These are phyloP conservation scores for Hyaloraphidium curvatum DNA, from an alignment of 192 early-diverging fungal species.

Conservation along the genomic window DNA sequence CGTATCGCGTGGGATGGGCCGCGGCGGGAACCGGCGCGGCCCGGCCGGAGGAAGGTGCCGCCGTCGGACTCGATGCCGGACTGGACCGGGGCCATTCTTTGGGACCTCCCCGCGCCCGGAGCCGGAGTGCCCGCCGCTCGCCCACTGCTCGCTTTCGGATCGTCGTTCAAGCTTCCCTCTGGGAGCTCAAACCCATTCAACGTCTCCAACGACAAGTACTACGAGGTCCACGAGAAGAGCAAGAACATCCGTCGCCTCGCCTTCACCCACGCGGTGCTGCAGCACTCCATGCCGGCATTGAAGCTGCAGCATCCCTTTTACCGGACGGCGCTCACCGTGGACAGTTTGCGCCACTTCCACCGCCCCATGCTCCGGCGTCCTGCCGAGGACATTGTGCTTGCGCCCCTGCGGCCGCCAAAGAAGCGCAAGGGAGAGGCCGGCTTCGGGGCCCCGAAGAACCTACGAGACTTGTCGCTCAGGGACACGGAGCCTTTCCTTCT, in stretches of 20 bases:
- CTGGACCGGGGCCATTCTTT: too few relatives aligned
- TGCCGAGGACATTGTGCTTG: constrained; percentile 27
- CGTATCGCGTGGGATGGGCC: too few relatives aligned
- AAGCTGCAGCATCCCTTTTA: constrained; percentile 61
- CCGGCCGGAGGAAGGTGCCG: too few relatives aligned
- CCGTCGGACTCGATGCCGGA: too few relatives aligned
- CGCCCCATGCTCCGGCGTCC: constrained; percentile 55
- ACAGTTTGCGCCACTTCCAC: constrained; percentile 73
- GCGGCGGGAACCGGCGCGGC: too few relatives aligned
- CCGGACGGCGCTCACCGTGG: constrained; percentile 57
- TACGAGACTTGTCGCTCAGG: constrained; percentile 72
- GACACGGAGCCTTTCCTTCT: constrained; percentile 65
- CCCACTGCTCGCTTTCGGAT: too few relatives aligned
- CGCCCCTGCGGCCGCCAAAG: too few relatives aligned
- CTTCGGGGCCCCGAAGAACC: constrained; percentile 48
- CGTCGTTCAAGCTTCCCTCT: too few relatives aligned
- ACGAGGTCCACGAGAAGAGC: constrained; percentile 44
- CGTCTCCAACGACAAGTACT: constrained; percentile 68
- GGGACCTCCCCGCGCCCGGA: too few relatives aligned
- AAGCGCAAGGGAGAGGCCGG: too few relatives aligned
- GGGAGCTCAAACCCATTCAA: constrained; percentile 80
- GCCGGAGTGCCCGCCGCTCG: too few relatives aligned
- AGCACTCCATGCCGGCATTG: constrained; percentile 72
- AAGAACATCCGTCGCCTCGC: constrained; percentile 61
- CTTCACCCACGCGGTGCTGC: constrained; percentile 59